Conservation (phyloP, 2,329 filamentous ascomycete genomes). For the Talaromyces sp. region DNA sequence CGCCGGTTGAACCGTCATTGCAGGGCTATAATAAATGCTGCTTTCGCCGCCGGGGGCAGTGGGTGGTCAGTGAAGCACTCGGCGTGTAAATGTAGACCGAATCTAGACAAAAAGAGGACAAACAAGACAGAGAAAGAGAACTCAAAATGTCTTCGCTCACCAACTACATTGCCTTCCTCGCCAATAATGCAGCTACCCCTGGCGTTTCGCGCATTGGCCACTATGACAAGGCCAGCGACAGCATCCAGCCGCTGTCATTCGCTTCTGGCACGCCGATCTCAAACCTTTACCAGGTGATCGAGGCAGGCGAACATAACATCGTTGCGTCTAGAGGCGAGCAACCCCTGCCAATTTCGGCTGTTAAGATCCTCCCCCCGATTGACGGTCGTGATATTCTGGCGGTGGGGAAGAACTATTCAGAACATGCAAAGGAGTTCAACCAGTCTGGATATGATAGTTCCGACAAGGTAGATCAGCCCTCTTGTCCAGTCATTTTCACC, state of each 20-base stretch:
- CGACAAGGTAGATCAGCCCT: background rate
- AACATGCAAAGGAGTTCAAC: slow-evolving; percentile 42
- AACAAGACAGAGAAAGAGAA: background rate
- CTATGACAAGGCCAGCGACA: slow-evolving; percentile 28
- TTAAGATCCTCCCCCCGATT: slow-evolving; percentile 21
- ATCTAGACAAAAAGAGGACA: background rate
- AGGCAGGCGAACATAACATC: slow-evolving; percentile 38
- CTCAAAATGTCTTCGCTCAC: slow-evolving; percentile 13
- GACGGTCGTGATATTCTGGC: slow-evolving; percentile 48
- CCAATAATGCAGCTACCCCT: slow-evolving; percentile 1
- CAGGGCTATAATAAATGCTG: background rate
- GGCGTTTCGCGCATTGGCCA: slow-evolving; percentile 35
- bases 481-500: background rate
- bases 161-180: slow-evolving; percentile 34
- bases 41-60: background rate
- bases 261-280: slow-evolving; percentile 36
- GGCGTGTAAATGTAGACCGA: background rate
- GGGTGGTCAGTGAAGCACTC: background rate
- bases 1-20: background rate
- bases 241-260: slow-evolving; percentile 42
- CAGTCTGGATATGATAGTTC: background rate
- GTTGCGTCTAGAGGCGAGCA: background rate
- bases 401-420: slow-evolving; percentile 52
- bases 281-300: slow-evolving; percentile 50
- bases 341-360: slow-evolving; percentile 15